Evolutionary conservation across 2,329 filamentous ascomycete genomes (phyloP), one percentile per base, ranked within the genome.

Genomic region (Hypoxylon sp.): DNA sequence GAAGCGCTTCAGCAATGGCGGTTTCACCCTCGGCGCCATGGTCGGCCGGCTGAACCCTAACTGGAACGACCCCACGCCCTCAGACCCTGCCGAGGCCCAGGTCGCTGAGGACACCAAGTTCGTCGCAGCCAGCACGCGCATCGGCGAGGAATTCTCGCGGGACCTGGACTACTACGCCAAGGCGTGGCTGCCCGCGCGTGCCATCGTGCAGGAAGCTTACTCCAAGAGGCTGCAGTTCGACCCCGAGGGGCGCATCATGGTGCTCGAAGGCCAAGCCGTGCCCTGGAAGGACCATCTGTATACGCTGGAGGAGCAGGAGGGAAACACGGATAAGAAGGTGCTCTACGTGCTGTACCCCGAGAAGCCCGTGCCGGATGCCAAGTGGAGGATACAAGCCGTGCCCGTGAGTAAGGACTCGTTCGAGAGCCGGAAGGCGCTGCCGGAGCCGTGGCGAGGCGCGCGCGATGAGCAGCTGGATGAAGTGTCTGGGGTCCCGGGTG

Each of bases 251-350:
- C 89, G 93, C 68, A 88, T 98, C 65, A 84, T 98, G 74, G 90
- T 97, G 25, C 86, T 99, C 61, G 87, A 91, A 69, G 83, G 83
- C 34, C 89, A 92, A 76, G 89, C 91, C 63, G 91, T 95, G 65
- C 95, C 95, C 1, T 98, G 96, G 96, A 96, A 97, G 78, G 95
- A 98, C 75, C 96, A 99, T 79, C 85, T 99, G 16, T 98, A 97
- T 82, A 89, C 87, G 16, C 87, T 98, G 27, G 96, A 99, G 81
- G 85, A 85, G 72, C 85, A 90, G 75, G 79, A 82, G 52, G 78
- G 76, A 7, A 78, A 76, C 7, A 74, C 79, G 19, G 81, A 82
- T 0, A 79, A 88, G 41, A 87, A 88, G 72, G 89, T 95, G 3
- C 84, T 94, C 53, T 98, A 97, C 76, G 94, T 97, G 12, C 83